These are phyloP conservation scores for Arthrobotrys pseudoclavata DNA, from an alignment of 2,329 filamentous ascomycete genomes.

Conservation along the genomic window DNA sequence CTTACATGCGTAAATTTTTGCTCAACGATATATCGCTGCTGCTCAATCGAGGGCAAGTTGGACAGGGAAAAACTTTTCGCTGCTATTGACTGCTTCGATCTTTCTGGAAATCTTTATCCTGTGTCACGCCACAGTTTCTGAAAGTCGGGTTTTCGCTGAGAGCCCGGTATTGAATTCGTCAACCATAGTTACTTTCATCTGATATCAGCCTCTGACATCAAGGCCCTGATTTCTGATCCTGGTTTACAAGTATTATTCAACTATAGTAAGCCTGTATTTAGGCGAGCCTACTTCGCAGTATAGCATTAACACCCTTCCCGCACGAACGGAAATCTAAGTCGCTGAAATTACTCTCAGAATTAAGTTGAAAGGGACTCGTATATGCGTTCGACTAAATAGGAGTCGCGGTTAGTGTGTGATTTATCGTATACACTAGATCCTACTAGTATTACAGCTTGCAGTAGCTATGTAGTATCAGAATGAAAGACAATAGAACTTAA, in stretches of 20 bases:
- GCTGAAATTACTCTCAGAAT: too few species aligned
- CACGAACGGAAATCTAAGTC: background rate
- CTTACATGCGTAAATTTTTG: conserved; percentile 2
- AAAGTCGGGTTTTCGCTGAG: background rate
- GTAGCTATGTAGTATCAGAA: too few species aligned
- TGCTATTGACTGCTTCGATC: background rate
- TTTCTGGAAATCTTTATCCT: background rate
- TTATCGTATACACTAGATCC: too few species aligned
- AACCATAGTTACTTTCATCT: conserved; percentile 2
- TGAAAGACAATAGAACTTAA: too few species aligned
- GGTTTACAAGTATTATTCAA: background rate
- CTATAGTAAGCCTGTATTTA: background rate
- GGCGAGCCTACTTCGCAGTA: background rate
- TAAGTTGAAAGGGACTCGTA: too few species aligned
- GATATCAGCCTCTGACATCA: background rate
- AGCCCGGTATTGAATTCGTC: background rate
- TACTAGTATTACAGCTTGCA: too few species aligned
- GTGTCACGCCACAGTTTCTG: conserved; percentile 7
- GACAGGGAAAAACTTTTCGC: conserved; percentile 25
- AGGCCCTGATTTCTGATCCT: background rate
- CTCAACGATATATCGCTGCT: background rate
- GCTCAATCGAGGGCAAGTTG: background rate
- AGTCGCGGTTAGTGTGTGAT: too few species aligned
- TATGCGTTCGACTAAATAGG: too few species aligned
- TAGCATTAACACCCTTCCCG: background rate